Conservation (phyloP, 2,329 filamentous ascomycete species). For the Cryphonectria japonica region DNA sequence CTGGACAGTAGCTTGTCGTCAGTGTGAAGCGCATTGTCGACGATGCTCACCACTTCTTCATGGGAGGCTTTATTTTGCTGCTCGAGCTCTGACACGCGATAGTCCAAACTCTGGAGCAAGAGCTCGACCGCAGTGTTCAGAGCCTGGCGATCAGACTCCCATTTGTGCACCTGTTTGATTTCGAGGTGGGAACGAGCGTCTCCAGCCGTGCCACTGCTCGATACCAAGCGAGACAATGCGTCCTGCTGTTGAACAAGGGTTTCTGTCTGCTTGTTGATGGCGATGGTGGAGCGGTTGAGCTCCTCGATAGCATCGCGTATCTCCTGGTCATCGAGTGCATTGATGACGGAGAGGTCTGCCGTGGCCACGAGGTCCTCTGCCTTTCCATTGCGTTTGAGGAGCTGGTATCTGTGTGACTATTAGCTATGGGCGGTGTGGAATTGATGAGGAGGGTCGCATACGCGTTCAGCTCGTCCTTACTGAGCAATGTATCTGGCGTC, state of each 20-base stretch:
- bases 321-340: conserved; percentile 61
- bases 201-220: conserved; percentile 43
- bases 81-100: conserved; percentile 53
- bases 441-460: conserved; percentile 39
- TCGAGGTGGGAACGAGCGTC: conserved; percentile 42
- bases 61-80: conserved; percentile 53
- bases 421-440: conserved; percentile 1
- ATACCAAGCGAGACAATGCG: conserved; percentile 58
- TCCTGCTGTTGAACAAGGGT: conserved; percentile 64
- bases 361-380: conserved; percentile 50
- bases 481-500: conserved; percentile 55
- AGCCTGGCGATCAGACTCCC: conserved; percentile 46
- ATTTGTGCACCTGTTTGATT: conserved; percentile 42
- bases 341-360: conserved; percentile 51
- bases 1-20: conserved; percentile 69
- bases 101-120: conserved; percentile 50
- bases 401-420: conserved; percentile 49
- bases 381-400: conserved; percentile 52
- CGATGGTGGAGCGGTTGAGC: conserved; percentile 65
- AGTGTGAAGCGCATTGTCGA: conserved; percentile 56
- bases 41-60: conserved; percentile 50
- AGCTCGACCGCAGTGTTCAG: conserved; percentile 51
- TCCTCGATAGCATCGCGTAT: conserved; percentile 64
- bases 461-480: conserved; percentile 57
- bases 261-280: conserved; percentile 67